Base-by-base conservation (phyloP, 1,284 basidiomycete genomes). In the Chalciporus sp. region DNA sequence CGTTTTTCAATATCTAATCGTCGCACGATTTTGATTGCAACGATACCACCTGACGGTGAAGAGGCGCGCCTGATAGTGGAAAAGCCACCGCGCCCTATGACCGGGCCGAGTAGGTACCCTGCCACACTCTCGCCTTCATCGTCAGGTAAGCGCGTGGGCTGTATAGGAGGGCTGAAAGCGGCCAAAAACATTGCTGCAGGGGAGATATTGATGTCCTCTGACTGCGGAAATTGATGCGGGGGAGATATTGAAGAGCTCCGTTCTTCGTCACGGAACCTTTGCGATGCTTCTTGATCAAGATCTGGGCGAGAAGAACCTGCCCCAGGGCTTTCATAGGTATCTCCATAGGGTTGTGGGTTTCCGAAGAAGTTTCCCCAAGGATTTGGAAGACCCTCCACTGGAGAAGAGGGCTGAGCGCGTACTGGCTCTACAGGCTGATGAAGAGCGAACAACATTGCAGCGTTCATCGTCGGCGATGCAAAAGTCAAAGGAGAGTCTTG, bases 61-160 rank as follows among this genome's bases (percentile, higher is more conserved):
- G 73, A 82, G 1, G 88, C 94, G 39, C 84, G 82, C 42, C 91
- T 78, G 46, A 98, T 92, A 41, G 85, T 86, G n/a, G 92, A 94
- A 69, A 94, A 94, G 8, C 87, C 92, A 7, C 95, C 95, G 51
- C 84, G 79, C 16, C 92, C 95, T 10, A 98, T 82, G 60, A 90
- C 76, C 46, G 80, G 78, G 19, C 91, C 94, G 0, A 98, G 80
- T 6, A 82, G 83, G 67, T 94, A 96, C 12, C 85, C 86, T 2
- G 78, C 76, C n/a, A 90, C 75, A 16, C 72, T 63, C 53, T 82
- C 74, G 4, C 84, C 85, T 62, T 88, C 84, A n/a, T 77, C 77
- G 59, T 87, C 84, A 3, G 80, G 78, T 4, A 73, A 62, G 23
- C 61, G 68, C 16, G 58, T 48, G 14, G 49, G 49, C 14, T 68